Evolutionary conservation across 2,329 filamentous ascomycete genomes (phyloP).

Genomic region (Ceratocystis colombiana): DNA sequence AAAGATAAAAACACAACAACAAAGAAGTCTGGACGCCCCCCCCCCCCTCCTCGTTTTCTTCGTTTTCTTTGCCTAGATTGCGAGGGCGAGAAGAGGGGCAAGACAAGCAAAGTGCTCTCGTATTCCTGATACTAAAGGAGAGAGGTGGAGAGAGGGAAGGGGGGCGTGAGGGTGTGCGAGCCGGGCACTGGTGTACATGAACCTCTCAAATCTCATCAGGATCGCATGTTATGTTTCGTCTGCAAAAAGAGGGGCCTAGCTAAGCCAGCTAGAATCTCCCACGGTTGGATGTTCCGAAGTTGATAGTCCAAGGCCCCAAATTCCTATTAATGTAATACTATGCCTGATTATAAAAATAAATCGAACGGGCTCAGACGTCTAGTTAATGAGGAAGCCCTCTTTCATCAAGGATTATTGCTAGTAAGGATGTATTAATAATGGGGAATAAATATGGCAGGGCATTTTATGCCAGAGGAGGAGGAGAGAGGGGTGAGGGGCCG

Average conservation of each 20-base stretch:
- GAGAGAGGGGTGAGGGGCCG: not conserved
- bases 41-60: too few relatives aligned
- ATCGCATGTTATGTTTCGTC: constrained; percentile 10
- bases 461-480: not conserved
- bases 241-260: not conserved
- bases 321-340: not conserved
- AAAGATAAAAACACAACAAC: too few relatives aligned
- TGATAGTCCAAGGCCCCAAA: not conserved
- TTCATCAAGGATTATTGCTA: too few relatives aligned
- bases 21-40: too few relatives aligned
- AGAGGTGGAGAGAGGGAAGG: not conserved
- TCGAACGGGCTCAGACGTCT: not conserved
- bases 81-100: too few relatives aligned
- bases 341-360: constrained; percentile 13
- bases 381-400: too few relatives aligned
- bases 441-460: not conserved
- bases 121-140: not conserved
- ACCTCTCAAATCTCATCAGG: not conserved
- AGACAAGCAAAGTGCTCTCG: too few relatives aligned
- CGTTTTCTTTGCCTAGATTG: too few relatives aligned
- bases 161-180: not conserved
- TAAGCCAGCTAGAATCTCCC: not conserved
- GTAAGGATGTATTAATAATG: too few relatives aligned
- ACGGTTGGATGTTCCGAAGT: constrained; percentile 15
- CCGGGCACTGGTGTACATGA: not conserved